Evolutionary conservation across 768 basidiomycete genomes (phyloP), one percentile per base, ranked within the genome.

Genomic region (Tulasnella sp.): DNA sequence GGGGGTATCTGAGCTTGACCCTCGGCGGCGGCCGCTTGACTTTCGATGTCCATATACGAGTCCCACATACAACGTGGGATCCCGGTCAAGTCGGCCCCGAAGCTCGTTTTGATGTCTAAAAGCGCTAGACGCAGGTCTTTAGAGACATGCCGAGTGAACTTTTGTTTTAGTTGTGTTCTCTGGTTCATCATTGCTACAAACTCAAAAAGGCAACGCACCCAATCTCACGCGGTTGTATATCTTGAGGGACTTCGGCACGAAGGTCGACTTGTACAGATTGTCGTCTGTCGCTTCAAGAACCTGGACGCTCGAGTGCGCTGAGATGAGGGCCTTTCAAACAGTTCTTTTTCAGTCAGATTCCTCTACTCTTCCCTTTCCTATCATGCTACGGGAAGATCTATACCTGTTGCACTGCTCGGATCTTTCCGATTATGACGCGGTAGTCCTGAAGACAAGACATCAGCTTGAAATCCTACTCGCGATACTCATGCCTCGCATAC

Each of bases 271-370:
- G 57, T 65, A 67, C 24, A 66, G 43, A 25, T 63, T 54, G 24
- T 53, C 53, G 44, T 65, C 65, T n/a, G 62, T 57, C 17, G 65
- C 55, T 30, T 66, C 66, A 2, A 65, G 54, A 4, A 50, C 53
- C 11, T 60, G 27, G 10, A 66, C 46, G 25, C 64, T 63, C 12
- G 64, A 66, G 52, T 67, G 60, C 15, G 65, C 63, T 3, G 66
- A 62, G n/a, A 67, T 66, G 0, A 66, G 31, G 25, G 65, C 63
- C 65, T 65, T 27, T 19, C 12, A 21, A 12, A 60, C 11, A 29
- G 31, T 17, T 27, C 29, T 38, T 19, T n/a, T 11, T 34, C 42
- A 25, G 11, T 34, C 25, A 29, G 46, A 34, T 22, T n/a, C n/a
- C n/a, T n/a, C n/a, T n/a, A n/a, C n/a, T n/a, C n/a, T n/a, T n/a